These are phyloP conservation scores for Clonostachys sp. DNA, from an alignment of 2,329 filamentous ascomycete genomes.

Conservation along the genomic window DNA sequence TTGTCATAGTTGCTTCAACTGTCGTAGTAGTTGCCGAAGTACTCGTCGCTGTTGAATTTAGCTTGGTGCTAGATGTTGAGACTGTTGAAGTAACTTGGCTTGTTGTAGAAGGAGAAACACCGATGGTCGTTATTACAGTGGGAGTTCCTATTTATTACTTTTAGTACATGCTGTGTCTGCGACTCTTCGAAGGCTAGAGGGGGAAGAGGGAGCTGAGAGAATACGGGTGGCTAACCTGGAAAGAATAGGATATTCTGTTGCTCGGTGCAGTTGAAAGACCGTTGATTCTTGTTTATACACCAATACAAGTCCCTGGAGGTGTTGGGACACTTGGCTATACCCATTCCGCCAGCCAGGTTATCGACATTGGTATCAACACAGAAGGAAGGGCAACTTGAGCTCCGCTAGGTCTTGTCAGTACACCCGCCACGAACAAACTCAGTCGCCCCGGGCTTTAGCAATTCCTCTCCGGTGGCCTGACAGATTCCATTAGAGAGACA, in stretches of 20 bases:
- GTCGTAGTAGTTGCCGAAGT: too few species aligned
- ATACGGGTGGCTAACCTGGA: background rate
- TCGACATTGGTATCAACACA: slow-evolving; percentile 18
- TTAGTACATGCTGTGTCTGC: too few species aligned
- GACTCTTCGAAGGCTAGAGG: too few species aligned
- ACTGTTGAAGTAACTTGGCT: too few species aligned
- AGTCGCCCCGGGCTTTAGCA: slow-evolving; percentile 10
- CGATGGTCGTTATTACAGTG: too few species aligned
- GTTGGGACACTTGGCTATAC: slow-evolving; percentile 8
- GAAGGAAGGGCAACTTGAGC: slow-evolving; percentile 20
- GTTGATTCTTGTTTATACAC: slow-evolving; percentile 13
- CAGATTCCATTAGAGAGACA: slow-evolving; percentile 27
- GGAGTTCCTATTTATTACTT: too few species aligned
- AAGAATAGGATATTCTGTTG: background rate
- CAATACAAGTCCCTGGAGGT: slow-evolving; percentile 10
- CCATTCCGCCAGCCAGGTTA: slow-evolving; percentile 10
- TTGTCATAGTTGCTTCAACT: too few species aligned
- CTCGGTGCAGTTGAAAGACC: background rate
- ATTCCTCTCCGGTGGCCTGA: slow-evolving; percentile 13
- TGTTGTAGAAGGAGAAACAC: too few species aligned
- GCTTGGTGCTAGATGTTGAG: too few species aligned
- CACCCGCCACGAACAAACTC: slow-evolving; percentile 23
- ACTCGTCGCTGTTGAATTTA: too few species aligned
- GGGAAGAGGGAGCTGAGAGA: too few species aligned
- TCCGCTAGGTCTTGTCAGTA: slow-evolving; percentile 22